These are phyloP conservation scores for Hydnomerulius pinastri DNA, from an alignment of 768 basidiomycete genomes.

Conservation along the genomic window DNA sequence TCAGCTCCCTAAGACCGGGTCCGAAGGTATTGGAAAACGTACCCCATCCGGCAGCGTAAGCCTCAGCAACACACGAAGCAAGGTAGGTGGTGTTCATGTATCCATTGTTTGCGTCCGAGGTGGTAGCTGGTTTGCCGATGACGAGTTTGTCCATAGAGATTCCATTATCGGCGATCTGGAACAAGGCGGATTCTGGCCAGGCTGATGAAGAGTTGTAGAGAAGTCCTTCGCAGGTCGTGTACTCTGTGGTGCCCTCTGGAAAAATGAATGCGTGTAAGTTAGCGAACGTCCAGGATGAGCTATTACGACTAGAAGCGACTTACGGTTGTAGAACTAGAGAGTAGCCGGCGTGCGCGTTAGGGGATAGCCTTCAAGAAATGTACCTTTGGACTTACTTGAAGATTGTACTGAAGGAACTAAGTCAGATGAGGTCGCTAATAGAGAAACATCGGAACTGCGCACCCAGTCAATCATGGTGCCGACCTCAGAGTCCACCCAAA, in stretches of 20 bases:
- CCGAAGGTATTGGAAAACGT: constrained; percentile 28
- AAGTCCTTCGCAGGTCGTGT: constrained; percentile 62
- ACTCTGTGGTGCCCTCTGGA: constrained; percentile 61
- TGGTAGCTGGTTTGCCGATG: constrained; percentile 54
- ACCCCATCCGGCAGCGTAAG: constrained; percentile 69
- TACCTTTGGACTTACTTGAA: constrained; percentile 33
- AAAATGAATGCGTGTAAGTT: background rate
- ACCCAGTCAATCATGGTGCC: constrained; percentile 45
- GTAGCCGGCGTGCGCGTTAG: background rate
- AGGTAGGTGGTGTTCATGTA: constrained; percentile 61
- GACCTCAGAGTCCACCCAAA: constrained; percentile 36
- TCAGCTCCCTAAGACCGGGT: background rate
- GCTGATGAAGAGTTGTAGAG: constrained; percentile 55
- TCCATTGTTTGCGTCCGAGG: constrained; percentile 46
- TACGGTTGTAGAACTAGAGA: constrained; percentile 31
- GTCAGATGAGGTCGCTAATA: background rate
- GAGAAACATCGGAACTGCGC: background rate
- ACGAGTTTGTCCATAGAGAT: constrained; percentile 52
- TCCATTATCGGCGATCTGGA: constrained; percentile 53
- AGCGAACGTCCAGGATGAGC: too few species aligned
- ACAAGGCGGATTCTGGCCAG: constrained; percentile 63
- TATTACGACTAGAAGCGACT: too few species aligned
- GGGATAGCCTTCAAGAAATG: background rate
- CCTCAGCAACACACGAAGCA: constrained; percentile 59
- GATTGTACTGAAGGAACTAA: constrained; percentile 35